phyloP scores from a whole-genome alignment of 352 stramenopile species.

The Blastocystis sp. region DNA sequence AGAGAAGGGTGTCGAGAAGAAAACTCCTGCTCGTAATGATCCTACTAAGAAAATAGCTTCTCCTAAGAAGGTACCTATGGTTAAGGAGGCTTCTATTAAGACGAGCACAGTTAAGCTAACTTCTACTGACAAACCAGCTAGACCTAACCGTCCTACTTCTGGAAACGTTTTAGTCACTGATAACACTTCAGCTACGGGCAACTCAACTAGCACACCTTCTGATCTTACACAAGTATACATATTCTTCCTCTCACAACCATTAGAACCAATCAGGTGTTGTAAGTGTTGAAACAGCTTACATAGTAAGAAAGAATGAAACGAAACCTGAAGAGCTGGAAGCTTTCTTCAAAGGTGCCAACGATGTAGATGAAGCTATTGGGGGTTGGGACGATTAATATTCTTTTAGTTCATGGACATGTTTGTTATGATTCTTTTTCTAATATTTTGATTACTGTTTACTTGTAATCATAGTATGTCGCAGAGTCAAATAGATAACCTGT shows the following conservation, averaged over 20 bases:
- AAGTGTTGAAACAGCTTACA: slow-evolving; percentile 5
- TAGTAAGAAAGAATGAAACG: background rate
- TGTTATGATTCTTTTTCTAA: slow-evolving; percentile 9
- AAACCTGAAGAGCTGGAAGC: slow-evolving; percentile 5
- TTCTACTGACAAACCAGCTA: background rate
- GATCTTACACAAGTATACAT: too few species aligned
- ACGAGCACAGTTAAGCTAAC: background rate
- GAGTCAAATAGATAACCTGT: slow-evolving; percentile 44
- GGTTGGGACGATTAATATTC: slow-evolving; percentile 46
- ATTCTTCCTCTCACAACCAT: too few species aligned
- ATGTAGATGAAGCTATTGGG: background rate
- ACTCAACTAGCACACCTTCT: background rate
- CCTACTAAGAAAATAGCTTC: too few species aligned
- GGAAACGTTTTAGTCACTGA: background rate
- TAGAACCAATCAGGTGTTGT: slow-evolving; percentile 28
- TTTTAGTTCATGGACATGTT: slow-evolving; percentile 21
- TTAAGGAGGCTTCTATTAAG: background rate
- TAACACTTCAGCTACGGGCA: background rate
- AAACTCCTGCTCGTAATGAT: background rate
- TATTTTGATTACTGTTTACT: background rate
- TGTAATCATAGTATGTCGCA: background rate
- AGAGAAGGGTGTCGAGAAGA: background rate
- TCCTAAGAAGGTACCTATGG: background rate
- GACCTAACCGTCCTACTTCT: background rate
- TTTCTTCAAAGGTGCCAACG: background rate